Evolutionary conservation across 768 basidiomycete species (phyloP), one percentile per base, ranked within the genome.

Genomic region (Trametes sanguinea): DNA sequence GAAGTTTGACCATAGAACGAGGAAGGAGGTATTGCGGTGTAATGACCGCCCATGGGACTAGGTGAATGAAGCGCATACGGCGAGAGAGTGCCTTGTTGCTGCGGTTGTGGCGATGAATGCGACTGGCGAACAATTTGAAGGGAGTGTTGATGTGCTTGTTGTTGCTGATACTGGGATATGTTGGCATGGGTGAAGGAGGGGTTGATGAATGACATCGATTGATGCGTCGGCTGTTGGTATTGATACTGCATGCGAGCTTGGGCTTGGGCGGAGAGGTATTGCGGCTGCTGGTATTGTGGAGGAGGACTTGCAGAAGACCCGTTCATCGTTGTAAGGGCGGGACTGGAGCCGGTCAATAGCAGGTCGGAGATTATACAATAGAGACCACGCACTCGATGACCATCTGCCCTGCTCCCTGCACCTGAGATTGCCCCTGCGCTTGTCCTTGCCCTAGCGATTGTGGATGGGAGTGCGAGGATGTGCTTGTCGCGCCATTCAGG

Each of bases 401-500:
- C 76, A 89, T 81, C 42, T 76, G 75, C 57, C 74, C 71, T 37
- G 68, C 60, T 16, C 69, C 63, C 40, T 77, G 73, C 57, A 71
- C 70, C 43, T 71, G 73, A 52, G 63, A 51, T 13, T 60, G 65
- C 3, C 44, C 29, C 56, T 62, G 55, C 3, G 14, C 37, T 35
- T 58, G 61, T 42, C 47, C 54, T 35, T 53, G 54, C 16, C 32
- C 46, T 16, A 51, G 56, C 45, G 61, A 54, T 30, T 57, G 62
- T 2, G 71, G 59, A 39, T 75, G 71, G 32, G 75, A 74, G n/a
- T 70, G 70, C 10, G 76, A 71, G 6, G 72, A 54, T 32, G 80
- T 74, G 1, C 77, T 83, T 10, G 87, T 89, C n/a, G 89, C 88
- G 14, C 88, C 89, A 71, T 91, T 90, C 51, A 91, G 74, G 48